phyloP scores from a whole-genome alignment of 441 rosid species.

The Corymbia citriodora region DNA sequence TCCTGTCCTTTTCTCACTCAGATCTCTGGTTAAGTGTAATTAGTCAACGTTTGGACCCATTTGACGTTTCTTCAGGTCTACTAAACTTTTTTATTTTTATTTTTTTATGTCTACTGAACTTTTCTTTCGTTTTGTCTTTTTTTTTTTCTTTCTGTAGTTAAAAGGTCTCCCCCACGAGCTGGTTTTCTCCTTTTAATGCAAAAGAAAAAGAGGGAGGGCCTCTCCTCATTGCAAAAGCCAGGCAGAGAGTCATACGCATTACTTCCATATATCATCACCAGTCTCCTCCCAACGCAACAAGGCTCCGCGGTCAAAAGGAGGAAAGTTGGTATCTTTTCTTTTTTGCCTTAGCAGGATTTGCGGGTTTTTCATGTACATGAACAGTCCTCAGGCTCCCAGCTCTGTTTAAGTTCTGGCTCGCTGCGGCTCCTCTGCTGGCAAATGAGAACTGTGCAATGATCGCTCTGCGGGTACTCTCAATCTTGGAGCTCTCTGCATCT shows the following conservation, averaged over 20 bases:
- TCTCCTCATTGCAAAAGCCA: neutral
- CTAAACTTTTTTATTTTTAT: neutral
- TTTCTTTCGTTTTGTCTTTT: neutral
- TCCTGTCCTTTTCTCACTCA: neutral
- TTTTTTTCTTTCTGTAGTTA: neutral
- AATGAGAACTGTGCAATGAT: neutral
- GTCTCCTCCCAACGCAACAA: neutral
- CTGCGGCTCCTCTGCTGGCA: neutral
- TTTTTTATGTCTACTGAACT: neutral
- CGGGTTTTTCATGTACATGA: neutral
- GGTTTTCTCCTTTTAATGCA: neutral
- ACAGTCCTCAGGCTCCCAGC: neutral
- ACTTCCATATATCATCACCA: neutral
- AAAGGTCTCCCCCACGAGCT: neutral
- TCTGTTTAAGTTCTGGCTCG: neutral
- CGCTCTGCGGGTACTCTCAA: neutral
- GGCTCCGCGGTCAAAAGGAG: neutral
- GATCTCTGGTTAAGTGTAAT: neutral
- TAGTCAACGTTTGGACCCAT: constrained; percentile 1
- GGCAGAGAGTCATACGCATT: neutral
- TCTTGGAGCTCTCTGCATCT: neutral
- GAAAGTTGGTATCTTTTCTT: neutral
- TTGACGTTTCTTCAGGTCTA: neutral
- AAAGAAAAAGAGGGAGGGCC: neutral
- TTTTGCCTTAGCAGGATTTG: neutral